phyloP scores from a whole-genome alignment of 2,329 filamentous ascomycete genomes.

The Parafenestella ontariensis region DNA sequence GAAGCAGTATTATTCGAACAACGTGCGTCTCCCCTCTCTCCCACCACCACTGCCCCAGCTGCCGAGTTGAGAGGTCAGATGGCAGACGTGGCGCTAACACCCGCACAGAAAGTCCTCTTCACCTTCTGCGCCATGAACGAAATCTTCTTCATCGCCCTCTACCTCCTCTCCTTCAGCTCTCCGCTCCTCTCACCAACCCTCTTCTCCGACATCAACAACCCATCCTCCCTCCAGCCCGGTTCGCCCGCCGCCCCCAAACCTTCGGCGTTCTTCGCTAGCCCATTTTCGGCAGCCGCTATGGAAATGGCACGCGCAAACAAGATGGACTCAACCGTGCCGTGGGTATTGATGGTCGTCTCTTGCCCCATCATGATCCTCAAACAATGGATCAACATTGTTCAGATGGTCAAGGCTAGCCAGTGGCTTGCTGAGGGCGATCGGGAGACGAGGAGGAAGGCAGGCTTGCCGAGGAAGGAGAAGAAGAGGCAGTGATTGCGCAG shows the following conservation, averaged over 20 bases:
- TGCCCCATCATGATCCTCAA: constrained; percentile 89
- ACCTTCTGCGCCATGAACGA: constrained; percentile 90
- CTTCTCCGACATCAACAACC: constrained; percentile 66
- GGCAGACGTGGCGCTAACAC: constrained; percentile 15
- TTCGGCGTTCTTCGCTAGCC: constrained; percentile 80
- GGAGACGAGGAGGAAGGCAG: constrained; percentile 61
- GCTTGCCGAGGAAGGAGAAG: constrained; percentile 48
- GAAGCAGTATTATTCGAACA: constrained; percentile 97
- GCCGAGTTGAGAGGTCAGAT: neutral
- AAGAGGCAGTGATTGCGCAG: constrained; percentile 31
- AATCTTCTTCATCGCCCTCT: constrained; percentile 96
- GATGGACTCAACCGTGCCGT: constrained; percentile 66
- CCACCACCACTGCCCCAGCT: neutral
- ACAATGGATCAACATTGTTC: constrained; percentile 92
- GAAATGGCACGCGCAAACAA: constrained; percentile 94
- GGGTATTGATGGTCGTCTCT: constrained; percentile 81
- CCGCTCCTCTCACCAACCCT: constrained; percentile 88
- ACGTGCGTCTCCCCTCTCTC: constrained; percentile 63
- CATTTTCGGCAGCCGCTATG: constrained; percentile 89
- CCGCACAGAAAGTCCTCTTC: constrained; percentile 81
- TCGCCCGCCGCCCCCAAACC: constrained; percentile 73
- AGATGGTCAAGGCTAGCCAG: constrained; percentile 89
- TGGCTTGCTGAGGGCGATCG: constrained; percentile 94
- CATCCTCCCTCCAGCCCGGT: constrained; percentile 63
- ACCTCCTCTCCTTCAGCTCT: constrained; percentile 95